A percentile compares a stretch with the other conserved stretches of the same genome.
These are phyloP conservation scores for Plantago rigida DNA, from an alignment of 305 asterid genomes.

Conservation along the genomic window DNA sequence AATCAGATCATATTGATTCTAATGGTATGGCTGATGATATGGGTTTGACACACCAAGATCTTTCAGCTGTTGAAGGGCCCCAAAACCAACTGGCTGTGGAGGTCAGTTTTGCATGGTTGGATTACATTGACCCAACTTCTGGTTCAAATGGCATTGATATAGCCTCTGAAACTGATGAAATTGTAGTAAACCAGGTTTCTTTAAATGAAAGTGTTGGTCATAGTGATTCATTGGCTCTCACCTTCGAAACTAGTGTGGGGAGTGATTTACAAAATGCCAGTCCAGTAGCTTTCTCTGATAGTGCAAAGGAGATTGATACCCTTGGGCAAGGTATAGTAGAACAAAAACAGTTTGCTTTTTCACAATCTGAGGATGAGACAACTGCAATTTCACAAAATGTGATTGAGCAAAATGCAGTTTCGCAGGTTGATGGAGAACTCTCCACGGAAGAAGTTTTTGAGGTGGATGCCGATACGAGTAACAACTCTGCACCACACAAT, in stretches of 20 bases:
- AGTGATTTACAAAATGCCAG: conserved; percentile 21
- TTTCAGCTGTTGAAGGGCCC: conserved; percentile 31
- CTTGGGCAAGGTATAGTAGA: conserved; percentile 25
- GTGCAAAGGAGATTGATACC: conserved; percentile 26
- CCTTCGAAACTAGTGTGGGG: conserved; percentile 24
- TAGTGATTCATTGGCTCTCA: conserved; percentile 16
- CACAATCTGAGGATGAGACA: conserved; percentile 32
- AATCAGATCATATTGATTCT: conserved; percentile 33
- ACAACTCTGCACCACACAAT: conserved; percentile 30
- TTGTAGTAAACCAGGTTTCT: conserved; percentile 26
- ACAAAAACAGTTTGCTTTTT: conserved; percentile 26
- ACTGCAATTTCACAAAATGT: conserved; percentile 22
- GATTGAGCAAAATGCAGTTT: conserved; percentile 27
- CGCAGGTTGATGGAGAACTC: conserved; percentile 6
- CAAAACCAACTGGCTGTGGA: conserved; percentile 26
- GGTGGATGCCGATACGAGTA: conserved; percentile 28
- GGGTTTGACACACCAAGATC: conserved; percentile 39
- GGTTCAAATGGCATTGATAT: conserved; percentile 25
- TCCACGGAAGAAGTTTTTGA: conserved; percentile 26
- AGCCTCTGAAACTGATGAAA: conserved; percentile 33
- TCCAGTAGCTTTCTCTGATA: conserved; percentile 27
- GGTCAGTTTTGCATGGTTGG: conserved; percentile 43
- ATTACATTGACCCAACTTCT: conserved; percentile 38
- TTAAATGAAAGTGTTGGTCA: conserved; percentile 1
- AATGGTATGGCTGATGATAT: conserved; percentile 38